Conservation (phyloP, 116 monocot species). For the Posidonia oceanica region DNA sequence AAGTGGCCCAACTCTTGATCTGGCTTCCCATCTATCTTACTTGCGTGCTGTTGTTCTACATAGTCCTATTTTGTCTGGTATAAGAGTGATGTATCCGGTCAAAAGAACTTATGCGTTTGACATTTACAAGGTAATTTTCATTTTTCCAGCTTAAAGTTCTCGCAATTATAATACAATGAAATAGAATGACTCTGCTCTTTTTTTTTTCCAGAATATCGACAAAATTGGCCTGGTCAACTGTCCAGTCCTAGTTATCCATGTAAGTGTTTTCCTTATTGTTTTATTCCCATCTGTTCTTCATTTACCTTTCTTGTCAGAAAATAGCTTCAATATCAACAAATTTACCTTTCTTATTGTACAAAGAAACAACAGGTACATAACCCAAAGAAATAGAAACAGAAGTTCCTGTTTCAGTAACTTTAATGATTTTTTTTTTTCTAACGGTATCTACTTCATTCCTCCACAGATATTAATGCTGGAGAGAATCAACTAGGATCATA, state of each 20-base stretch:
- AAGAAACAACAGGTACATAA: too few species aligned
- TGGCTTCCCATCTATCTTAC: slow-evolving; percentile 34
- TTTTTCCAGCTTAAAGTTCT: neutral
- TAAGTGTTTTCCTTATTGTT: slow-evolving; percentile 3
- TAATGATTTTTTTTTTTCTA: too few species aligned
- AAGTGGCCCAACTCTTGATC: slow-evolving; percentile 67
- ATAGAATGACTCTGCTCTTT: neutral
- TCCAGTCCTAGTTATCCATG: slow-evolving; percentile 26
- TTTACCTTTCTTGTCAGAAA: too few species aligned
- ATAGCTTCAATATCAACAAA: too few species aligned
- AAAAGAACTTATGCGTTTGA: slow-evolving; percentile 66
- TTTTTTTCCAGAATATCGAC: slow-evolving; percentile 51
- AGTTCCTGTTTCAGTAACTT: too few species aligned
- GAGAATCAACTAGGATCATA: too few species aligned
- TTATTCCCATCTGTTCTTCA: neutral
- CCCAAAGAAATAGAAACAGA: too few species aligned
- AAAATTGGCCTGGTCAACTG: slow-evolving; percentile 18
- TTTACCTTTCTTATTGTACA: too few species aligned
- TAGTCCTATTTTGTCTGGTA: slow-evolving; percentile 63
- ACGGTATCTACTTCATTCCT: too few species aligned
- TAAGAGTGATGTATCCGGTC: slow-evolving; percentile 60
- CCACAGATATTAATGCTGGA: too few species aligned
- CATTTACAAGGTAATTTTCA: slow-evolving; percentile 52
- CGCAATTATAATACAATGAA: neutral
- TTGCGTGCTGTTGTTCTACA: slow-evolving; percentile 62